These are phyloP conservation scores for Cutaneotrichosporon arboriforme DNA, from an alignment of 1,284 basidiomycete species.

Conservation along the genomic window DNA sequence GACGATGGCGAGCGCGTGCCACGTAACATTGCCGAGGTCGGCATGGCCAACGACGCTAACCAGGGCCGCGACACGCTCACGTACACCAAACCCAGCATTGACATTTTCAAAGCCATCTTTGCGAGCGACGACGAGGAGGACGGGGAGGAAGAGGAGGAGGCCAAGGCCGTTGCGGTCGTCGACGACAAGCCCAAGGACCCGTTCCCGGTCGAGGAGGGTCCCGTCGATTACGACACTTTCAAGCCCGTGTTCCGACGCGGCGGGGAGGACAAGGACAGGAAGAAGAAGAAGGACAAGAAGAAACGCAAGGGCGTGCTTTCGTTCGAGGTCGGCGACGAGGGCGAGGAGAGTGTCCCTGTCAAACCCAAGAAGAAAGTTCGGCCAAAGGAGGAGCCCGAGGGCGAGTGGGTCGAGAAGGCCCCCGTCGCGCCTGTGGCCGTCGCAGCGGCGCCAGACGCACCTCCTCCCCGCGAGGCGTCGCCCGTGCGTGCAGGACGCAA, in stretches of 20 bases:
- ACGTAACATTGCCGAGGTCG: slow-evolving; percentile 59
- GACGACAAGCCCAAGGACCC: slow-evolving; percentile 17
- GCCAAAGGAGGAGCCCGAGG: slow-evolving; percentile 42
- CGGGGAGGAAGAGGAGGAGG: slow-evolving; percentile 57
- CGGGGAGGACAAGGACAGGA: slow-evolving; percentile 14
- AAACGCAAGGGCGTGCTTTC: slow-evolving; percentile 57
- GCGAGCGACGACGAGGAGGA: slow-evolving; percentile 76
- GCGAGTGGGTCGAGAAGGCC: slow-evolving; percentile 52
- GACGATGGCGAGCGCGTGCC: slow-evolving; percentile 24
- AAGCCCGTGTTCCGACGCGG: slow-evolving; percentile 58
- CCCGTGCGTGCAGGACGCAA: slow-evolving; percentile 19
- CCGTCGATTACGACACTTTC: slow-evolving; percentile 36
- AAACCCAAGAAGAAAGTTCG: slow-evolving; percentile 41
- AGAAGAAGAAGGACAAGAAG: slow-evolving; percentile 42
- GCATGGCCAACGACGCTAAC: slow-evolving; percentile 78
- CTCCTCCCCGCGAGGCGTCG: background rate
- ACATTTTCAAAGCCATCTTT: slow-evolving; percentile 93
- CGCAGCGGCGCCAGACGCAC: background rate
- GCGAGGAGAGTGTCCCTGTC: slow-evolving; percentile 30
- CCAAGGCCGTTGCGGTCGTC: slow-evolving; percentile 3
- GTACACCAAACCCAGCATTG: slow-evolving; percentile 78
- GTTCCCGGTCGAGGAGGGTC: slow-evolving; percentile 24
- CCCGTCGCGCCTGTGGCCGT: slow-evolving; percentile 1
- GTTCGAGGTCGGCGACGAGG: slow-evolving; percentile 60
- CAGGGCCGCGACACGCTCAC: slow-evolving; percentile 81